Conservation (phyloP, 768 basidiomycete genomes). For the Lentinula sp. region DNA sequence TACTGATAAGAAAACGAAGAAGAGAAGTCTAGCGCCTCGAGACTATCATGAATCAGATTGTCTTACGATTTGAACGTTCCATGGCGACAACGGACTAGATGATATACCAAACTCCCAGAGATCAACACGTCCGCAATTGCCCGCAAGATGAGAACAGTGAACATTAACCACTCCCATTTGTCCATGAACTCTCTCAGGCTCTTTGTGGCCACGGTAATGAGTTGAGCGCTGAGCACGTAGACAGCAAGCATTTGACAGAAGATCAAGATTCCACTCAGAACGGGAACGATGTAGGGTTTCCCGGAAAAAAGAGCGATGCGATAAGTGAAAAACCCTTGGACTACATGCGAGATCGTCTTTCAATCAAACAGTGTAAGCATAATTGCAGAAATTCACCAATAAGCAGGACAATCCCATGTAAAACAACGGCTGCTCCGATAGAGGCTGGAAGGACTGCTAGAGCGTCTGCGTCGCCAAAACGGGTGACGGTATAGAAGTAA, state of each 20-base stretch:
- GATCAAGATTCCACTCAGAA: not conserved
- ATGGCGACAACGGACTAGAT: not conserved
- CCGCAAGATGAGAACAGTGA: not conserved
- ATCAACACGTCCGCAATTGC: not conserved
- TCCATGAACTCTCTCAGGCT: not conserved
- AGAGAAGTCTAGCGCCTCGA: not conserved
- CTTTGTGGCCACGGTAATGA: not conserved
- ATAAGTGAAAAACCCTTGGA: conserved; percentile 1
- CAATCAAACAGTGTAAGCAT: not conserved
- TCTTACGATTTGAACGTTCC: not conserved
- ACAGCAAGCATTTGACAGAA: not conserved
- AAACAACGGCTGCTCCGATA: not conserved
- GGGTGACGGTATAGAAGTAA: conserved; percentile 1
- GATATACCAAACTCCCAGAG: not conserved
- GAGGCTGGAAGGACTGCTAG: not conserved
- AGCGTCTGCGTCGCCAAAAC: not conserved
- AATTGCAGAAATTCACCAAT: not conserved
- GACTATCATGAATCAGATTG: not conserved
- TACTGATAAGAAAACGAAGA: not conserved
- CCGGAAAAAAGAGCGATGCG: not conserved
- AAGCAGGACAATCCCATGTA: not conserved
- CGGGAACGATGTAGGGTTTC: not conserved
- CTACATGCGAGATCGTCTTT: not conserved
- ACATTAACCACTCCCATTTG: not conserved
- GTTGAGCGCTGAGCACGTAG: not conserved